Conservation (phyloP, 2,329 filamentous ascomycete genomes). For the Fusarium palustre region DNA sequence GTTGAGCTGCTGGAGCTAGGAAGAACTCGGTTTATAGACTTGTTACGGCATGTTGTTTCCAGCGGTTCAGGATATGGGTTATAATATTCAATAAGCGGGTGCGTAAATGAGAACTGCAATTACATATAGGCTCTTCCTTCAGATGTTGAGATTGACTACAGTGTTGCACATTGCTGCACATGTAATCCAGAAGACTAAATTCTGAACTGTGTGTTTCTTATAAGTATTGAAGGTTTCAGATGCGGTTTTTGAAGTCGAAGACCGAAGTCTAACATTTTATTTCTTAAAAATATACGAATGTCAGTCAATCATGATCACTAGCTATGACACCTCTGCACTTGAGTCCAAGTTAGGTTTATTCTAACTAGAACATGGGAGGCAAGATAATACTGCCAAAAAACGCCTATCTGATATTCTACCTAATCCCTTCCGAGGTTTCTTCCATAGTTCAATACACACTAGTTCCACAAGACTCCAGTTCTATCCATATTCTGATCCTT, state of each 20-base stretch:
- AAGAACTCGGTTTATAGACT: slow-evolving; percentile 41
- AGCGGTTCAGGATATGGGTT: slow-evolving; percentile 32
- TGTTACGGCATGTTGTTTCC: slow-evolving; percentile 41
- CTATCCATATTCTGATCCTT: slow-evolving; percentile 15
- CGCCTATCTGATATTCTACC: slow-evolving; percentile 36
- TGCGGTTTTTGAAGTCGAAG: no score
- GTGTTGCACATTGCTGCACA: not conserved
- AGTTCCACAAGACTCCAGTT: slow-evolving; percentile 26
- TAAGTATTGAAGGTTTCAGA: not conserved
- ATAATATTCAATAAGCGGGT: slow-evolving; percentile 38
- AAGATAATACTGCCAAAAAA: slow-evolving; percentile 34
- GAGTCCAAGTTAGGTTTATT: slow-evolving; percentile 15
- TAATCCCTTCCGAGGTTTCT: slow-evolving; percentile 10
- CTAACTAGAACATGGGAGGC: slow-evolving; percentile 7
- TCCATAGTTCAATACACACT: slow-evolving; percentile 19
- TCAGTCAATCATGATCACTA: not conserved
- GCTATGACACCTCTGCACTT: not conserved
- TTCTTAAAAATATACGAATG: not conserved
- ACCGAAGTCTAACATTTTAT: no score
- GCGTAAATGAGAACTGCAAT: slow-evolving; percentile 26
- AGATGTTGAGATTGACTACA: slow-evolving; percentile 14
- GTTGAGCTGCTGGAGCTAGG: slow-evolving; percentile 31
- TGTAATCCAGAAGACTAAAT: not conserved
- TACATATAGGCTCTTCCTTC: not conserved
- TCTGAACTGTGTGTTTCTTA: not conserved